These are phyloP conservation scores for Fusarium nurragi DNA, from an alignment of 2,329 filamentous ascomycete species.

Conservation along the genomic window DNA sequence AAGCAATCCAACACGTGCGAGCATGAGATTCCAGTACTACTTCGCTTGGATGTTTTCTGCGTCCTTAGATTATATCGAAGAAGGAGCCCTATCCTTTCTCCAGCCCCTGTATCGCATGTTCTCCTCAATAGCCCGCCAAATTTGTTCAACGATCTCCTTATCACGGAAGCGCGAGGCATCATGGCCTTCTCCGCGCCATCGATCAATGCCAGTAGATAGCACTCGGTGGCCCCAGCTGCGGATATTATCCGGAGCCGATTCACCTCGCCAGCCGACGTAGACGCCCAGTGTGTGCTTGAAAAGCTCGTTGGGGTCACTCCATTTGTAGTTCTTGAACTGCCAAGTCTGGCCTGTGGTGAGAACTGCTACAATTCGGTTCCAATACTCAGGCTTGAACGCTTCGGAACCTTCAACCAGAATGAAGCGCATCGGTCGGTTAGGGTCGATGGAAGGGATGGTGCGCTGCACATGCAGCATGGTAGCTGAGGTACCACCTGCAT, in stretches of 20 bases:
- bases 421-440: slow-evolving; percentile 82
- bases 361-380: slow-evolving; percentile 92
- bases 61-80: slow-evolving; percentile 53
- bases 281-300: slow-evolving; percentile 90
- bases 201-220: slow-evolving; percentile 80
- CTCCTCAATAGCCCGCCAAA: slow-evolving; percentile 89
- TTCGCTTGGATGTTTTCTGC: neutral
- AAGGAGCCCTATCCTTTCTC: slow-evolving; percentile 75
- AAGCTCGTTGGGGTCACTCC: slow-evolving; percentile 86
- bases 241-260: slow-evolving; percentile 80
- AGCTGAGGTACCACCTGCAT: slow-evolving; percentile 71
- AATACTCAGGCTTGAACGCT: slow-evolving; percentile 98
- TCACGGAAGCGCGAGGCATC: slow-evolving; percentile 79
- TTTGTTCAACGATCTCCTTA: slow-evolving; percentile 88
- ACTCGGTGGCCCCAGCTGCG: slow-evolving; percentile 88
- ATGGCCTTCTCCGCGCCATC: slow-evolving; percentile 71
- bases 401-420: slow-evolving; percentile 93
- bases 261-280: slow-evolving; percentile 90
- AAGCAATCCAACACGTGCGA: neutral
- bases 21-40: slow-evolving; percentile 2
- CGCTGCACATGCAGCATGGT: slow-evolving; percentile 90
- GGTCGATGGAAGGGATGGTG: slow-evolving; percentile 74
- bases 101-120: slow-evolving; percentile 89
- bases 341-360: slow-evolving; percentile 98
- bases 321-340: slow-evolving; percentile 99